phyloP scores from a whole-genome alignment of 306 rosid genomes.

The Cucurbita argyrosperma region DNA sequence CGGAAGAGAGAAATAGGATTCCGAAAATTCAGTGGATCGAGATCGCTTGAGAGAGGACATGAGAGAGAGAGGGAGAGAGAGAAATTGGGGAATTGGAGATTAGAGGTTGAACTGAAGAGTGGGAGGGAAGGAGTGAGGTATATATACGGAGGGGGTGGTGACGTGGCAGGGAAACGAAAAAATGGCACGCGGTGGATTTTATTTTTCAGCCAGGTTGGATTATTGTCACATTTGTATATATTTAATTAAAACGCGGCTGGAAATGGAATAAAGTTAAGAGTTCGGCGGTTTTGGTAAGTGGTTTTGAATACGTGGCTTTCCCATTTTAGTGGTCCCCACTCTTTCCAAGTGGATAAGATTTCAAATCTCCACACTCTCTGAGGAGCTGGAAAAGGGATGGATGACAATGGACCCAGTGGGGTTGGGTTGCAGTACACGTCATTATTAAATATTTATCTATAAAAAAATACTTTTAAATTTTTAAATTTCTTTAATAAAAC shows the following conservation, averaged over 20 bases:
- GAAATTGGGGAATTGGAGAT: neutral
- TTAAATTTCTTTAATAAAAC: too few relatives aligned
- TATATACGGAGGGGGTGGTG: neutral
- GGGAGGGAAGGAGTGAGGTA: neutral
- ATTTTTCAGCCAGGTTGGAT: neutral
- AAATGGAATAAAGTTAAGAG: neutral
- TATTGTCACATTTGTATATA: neutral
- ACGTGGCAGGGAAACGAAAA: neutral
- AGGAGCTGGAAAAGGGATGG: too few relatives aligned
- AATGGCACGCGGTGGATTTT: neutral
- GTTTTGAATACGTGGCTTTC: neutral
- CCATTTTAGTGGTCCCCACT: neutral
- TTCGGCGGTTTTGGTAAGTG: neutral
- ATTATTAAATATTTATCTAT: too few relatives aligned
- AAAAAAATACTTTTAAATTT: too few relatives aligned
- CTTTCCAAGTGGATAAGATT: neutral
- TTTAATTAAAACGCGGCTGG: neutral
- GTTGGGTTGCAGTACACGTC: too few relatives aligned
- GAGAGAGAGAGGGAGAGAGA: neutral
- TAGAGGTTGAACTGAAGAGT: neutral
- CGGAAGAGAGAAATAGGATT: neutral
- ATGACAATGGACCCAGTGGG: too few relatives aligned
- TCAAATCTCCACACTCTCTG: neutral
- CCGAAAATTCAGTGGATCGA: neutral
- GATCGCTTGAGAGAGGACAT: neutral